A percentile compares a stretch with the other conserved stretches of the same genome.
These are phyloP conservation scores for Lachancea meyersii DNA, from an alignment of 805 yeast genomes.

Conservation along the genomic window DNA sequence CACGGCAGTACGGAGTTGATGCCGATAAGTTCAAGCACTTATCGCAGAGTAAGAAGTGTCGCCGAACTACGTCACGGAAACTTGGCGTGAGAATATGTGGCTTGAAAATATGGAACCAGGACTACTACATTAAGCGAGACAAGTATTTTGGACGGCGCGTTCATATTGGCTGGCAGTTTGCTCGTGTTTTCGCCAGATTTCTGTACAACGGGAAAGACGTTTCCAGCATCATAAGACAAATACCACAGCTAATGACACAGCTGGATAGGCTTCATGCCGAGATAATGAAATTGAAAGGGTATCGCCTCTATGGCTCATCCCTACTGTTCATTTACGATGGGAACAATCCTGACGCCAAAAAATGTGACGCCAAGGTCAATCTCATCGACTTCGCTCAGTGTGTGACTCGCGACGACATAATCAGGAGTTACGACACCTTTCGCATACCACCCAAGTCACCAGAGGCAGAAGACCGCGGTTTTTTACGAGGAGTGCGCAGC, in stretches of 20 bases:
- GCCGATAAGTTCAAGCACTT: conserved; percentile 64
- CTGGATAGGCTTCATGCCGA: conserved; percentile 52
- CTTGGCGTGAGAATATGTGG: conserved; percentile 95
- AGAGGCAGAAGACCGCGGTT: conserved; percentile 68
- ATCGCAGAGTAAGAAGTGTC: conserved; percentile 80
- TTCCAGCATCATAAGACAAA: conserved; percentile 55
- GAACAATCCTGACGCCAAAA: conserved; percentile 17
- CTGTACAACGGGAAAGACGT: conserved; percentile 65
- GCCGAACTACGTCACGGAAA: conserved; percentile 66
- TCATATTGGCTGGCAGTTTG: conserved; percentile 66
- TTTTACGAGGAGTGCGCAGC: conserved; percentile 73
- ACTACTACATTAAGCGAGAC: conserved; percentile 62
- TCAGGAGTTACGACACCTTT: conserved; percentile 34
- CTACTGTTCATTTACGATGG: conserved; percentile 88
- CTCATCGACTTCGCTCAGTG: conserved; percentile 96
- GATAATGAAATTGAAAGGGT: conserved; percentile 56
- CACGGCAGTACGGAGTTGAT: conserved; percentile 96
- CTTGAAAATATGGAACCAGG: conserved; percentile 71
- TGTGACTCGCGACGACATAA: conserved; percentile 56
- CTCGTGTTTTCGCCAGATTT: conserved; percentile 65
- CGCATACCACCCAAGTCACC: conserved; percentile 70
- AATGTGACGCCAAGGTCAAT: conserved; percentile 43
- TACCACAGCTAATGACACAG: conserved; percentile 59
- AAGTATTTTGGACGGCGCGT: conserved; percentile 88
- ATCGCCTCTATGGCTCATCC: conserved; percentile 88